These are phyloP conservation scores for Casuarina glauca DNA, from an alignment of 306 rosid genomes.

Conservation along the genomic window DNA sequence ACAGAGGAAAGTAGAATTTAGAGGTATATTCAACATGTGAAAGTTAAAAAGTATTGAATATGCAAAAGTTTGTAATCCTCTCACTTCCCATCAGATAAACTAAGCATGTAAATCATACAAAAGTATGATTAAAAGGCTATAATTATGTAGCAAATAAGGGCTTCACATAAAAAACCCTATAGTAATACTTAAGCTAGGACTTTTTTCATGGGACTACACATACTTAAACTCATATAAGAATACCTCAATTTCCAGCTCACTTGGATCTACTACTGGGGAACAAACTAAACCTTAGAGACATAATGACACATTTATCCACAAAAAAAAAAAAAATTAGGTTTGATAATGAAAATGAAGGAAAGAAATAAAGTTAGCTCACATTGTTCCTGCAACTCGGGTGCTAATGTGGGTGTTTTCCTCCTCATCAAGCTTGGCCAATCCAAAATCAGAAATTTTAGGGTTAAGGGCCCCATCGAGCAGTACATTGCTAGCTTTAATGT, in stretches of 20 bases:
- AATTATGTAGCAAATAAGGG: background rate
- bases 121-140: too few species aligned
- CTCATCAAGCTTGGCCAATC: slow-evolving; percentile 77
- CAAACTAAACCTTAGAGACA: background rate
- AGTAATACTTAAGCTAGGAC: too few species aligned
- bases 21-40: background rate
- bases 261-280: background rate
- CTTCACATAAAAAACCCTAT: too few species aligned
- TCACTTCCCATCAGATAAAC: background rate
- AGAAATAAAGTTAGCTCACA: background rate
- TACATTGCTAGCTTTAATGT: too few species aligned
- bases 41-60: background rate
- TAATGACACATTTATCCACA: background rate
- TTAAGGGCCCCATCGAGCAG: slow-evolving; percentile 51
- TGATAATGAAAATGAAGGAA: background rate
- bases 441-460: slow-evolving; percentile 82
- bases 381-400: slow-evolving; percentile 62
- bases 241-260: background rate
- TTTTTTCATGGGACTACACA: background rate
- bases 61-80: too few species aligned
- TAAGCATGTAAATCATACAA: background rate
- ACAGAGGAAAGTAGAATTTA: too few species aligned
- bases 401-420: slow-evolving; percentile 31
- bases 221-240: background rate
- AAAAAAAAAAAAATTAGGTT: too few species aligned